Evolutionary conservation across 2,329 filamentous ascomycete genomes (phyloP), one percentile per base, ranked within the genome.

Genomic region (Stemphylium vesicarium): DNA sequence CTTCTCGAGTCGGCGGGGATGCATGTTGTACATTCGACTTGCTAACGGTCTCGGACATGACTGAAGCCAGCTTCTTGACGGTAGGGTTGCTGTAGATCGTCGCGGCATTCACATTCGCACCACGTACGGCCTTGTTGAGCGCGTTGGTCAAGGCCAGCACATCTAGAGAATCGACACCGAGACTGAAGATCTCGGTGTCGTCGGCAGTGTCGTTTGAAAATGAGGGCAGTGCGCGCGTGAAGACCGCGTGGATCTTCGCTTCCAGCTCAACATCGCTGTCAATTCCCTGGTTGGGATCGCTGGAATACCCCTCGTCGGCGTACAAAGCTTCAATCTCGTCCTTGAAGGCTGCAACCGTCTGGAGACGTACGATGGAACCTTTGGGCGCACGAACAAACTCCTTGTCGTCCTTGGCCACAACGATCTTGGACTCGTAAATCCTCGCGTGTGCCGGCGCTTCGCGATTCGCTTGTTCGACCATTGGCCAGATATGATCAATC

Each of bases 301-400:
- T 47, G 4, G 42, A 45, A 9, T 40, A 40, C 0, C 49, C 57
- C 24, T 55, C 53, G 18, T 58, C 46, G 11, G 51, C 45, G 20
- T 66, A 71, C 4, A 70, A 15, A 2, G 52, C 62, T 3, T 64
- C 53, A 7, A 71, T 67, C 40, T 73, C 68, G 0, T 54, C 18
- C n/a, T 62, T 42, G 31, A 70, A 73, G 0, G 62, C 36, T 12
- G 36, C 20, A 8, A 62, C 59, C 1, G 63, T 70, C 18, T 68
- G 56, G 4, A 56, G 63, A 12, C 71, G 55, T 20, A 65, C 59
- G 12, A 65, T 47, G 0, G 64, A 65, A 0, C 69, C 72, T 29
- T 73, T 75, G 0, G 60, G 68, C 7, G 68, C 59, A 2, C 62
- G 57, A 4, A 45, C 15, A 38, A 63, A 62, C 2, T 59, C 56